Conservation (phyloP, 2,329 filamentous ascomycete species). For the Corynespora cassiicola region DNA sequence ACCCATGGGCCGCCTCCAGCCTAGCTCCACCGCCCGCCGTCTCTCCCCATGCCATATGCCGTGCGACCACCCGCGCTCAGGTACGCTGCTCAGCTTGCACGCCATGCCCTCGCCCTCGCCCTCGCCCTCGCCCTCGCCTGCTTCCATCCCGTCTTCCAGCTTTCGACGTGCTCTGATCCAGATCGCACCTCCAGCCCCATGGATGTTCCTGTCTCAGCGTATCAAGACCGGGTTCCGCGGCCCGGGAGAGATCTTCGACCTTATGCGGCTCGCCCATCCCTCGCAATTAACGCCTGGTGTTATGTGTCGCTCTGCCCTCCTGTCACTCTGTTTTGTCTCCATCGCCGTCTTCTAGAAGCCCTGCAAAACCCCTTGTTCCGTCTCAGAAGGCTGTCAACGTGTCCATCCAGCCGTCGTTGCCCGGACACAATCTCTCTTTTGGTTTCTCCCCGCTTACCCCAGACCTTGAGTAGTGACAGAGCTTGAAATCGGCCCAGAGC, state of each 20-base stretch:
- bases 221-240: constrained; percentile 16
- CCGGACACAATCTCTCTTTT: constrained; percentile 21
- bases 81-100: constrained; percentile 1
- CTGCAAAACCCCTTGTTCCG: constrained; percentile 14
- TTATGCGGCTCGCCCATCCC: constrained; percentile 34
- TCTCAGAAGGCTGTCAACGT: constrained; percentile 25
- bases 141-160: constrained; percentile 4
- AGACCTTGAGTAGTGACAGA: constrained; percentile 18
- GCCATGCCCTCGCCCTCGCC: constrained; percentile 1
- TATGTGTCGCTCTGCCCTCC: constrained; percentile 18
- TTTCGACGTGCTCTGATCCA: constrained; percentile 6
- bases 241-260: constrained; percentile 18
- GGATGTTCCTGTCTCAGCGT: constrained; percentile 29
- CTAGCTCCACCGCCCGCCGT: constrained; percentile 5
- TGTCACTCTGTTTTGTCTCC: constrained; percentile 41
- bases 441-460: constrained; percentile 13
- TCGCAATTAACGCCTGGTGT: constrained; percentile 21
- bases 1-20: constrained; percentile 4
- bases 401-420: constrained; percentile 26
- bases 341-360: constrained; percentile 38
- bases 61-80: not conserved
- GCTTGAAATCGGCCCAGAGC: no score
- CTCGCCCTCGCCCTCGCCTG: not conserved
- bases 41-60: not conserved
- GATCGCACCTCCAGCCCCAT: constrained; percentile 20